These are phyloP conservation scores for Microdochium bolleyi DNA, from an alignment of 2,329 filamentous ascomycete species.

Conservation along the genomic window DNA sequence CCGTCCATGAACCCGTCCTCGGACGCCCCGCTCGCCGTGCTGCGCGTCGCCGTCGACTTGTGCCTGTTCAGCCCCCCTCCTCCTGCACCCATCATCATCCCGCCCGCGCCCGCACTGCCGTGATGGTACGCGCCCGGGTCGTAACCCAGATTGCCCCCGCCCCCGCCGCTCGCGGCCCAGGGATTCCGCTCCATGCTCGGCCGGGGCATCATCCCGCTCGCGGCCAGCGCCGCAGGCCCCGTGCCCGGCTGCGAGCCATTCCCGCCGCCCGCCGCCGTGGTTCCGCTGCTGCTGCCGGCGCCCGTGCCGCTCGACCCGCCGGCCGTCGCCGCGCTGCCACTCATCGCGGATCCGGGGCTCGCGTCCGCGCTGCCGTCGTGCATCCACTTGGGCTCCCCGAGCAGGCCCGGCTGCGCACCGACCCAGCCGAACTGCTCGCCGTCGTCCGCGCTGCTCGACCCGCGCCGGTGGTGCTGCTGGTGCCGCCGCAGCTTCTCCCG, in stretches of 20 bases:
- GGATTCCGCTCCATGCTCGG: constrained; percentile 18
- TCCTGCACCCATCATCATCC: constrained; percentile 6
- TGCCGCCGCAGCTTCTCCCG: constrained; percentile 17
- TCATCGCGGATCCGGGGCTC: constrained; percentile 10
- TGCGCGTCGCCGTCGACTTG: constrained; percentile 24
- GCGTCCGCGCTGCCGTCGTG: constrained; percentile 8
- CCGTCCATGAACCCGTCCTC: constrained; percentile 28
- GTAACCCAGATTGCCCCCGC: constrained; percentile 3
- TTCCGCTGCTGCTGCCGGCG: neutral
- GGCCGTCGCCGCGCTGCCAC: neutral
- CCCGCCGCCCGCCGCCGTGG: neutral
- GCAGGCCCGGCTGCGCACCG: constrained; percentile 8
- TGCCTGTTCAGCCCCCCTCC: constrained; percentile 11
- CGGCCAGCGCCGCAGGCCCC: constrained; percentile 1
- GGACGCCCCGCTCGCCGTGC: constrained; percentile 24
- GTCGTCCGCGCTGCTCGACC: constrained; percentile 1
- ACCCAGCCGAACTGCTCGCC: constrained; percentile 19
- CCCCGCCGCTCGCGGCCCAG: constrained; percentile 2
- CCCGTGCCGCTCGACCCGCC: neutral
- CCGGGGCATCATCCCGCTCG: constrained; percentile 5
- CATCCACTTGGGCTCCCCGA: constrained; percentile 12
- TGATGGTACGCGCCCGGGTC: constrained; percentile 7
- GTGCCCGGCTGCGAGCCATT: neutral
- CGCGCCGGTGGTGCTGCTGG: neutral
- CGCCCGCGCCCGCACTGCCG: constrained; percentile 11